Percentiles rank a stretch among this genome's conserved stretches.
These are phyloP conservation scores for Paecilomyces variotii DNA, from an alignment of 2,329 filamentous ascomycete species.

Conservation along the genomic window DNA sequence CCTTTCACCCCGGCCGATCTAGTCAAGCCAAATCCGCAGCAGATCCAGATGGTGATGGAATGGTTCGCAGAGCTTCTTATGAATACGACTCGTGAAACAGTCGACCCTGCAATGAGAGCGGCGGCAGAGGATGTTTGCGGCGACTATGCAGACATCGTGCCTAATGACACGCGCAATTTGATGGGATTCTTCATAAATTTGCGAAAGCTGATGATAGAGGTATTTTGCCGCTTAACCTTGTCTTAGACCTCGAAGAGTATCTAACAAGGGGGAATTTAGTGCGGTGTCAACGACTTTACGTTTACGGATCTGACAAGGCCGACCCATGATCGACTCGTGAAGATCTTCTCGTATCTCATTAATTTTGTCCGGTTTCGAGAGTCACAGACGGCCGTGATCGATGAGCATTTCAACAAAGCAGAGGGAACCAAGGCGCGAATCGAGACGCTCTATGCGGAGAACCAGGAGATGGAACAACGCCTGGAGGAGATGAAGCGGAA, in stretches of 20 bases:
- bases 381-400: constrained; percentile 80
- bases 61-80: constrained; percentile 93
- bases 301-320: constrained; percentile 89
- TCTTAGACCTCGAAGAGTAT: background rate
- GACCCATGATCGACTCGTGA: constrained; percentile 80
- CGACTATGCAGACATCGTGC: constrained; percentile 74
- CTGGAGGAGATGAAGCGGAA: constrained; percentile 75
- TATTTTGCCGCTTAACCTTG: constrained; percentile 18
- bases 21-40: constrained; percentile 85
- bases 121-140: constrained; percentile 81
- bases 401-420: constrained; percentile 86
- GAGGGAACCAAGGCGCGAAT: constrained; percentile 82
- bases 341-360: constrained; percentile 96
- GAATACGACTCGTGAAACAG: constrained; percentile 85
- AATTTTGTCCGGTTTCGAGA: constrained; percentile 98
- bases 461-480: constrained; percentile 75
- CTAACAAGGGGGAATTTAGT: constrained; percentile 41
- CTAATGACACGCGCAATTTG: constrained; percentile 80
- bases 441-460: constrained; percentile 74
- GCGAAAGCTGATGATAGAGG: constrained; percentile 65
- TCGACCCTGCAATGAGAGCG: constrained; percentile 90
- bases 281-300: constrained; percentile 86
- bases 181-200: constrained; percentile 93
- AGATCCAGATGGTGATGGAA: constrained; percentile 96
- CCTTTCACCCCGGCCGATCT: constrained; percentile 79